These are phyloP conservation scores for Pisolithus microcarpus DNA, from an alignment of 768 basidiomycete genomes.

Conservation along the genomic window DNA sequence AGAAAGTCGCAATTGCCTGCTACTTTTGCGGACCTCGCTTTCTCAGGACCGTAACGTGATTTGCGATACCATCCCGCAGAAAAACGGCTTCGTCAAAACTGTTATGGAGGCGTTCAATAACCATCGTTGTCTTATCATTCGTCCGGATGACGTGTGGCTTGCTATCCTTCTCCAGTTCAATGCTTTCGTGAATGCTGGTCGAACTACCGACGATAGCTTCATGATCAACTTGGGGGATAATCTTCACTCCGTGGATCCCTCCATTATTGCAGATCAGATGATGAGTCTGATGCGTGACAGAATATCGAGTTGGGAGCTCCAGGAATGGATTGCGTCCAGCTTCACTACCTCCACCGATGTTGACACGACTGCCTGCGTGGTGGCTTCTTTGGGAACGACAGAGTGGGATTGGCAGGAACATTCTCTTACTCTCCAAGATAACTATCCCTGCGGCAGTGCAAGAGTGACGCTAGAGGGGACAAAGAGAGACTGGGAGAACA, in stretches of 20 bases:
- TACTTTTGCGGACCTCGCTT: constrained; percentile 26
- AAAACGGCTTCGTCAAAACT: constrained; percentile 31
- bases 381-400: constrained; percentile 37
- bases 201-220: constrained; percentile 21
- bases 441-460: constrained; percentile 35
- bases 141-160: constrained; percentile 46
- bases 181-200: constrained; percentile 33
- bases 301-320: constrained; percentile 21
- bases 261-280: constrained; percentile 19
- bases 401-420: constrained; percentile 16
- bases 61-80: constrained; percentile 23
- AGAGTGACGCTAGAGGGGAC: constrained; percentile 38
- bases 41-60: constrained; percentile 9
- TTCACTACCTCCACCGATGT: constrained; percentile 39
- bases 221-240: constrained; percentile 14
- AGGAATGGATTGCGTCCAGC: constrained; percentile 35
- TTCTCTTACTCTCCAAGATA: constrained; percentile 32
- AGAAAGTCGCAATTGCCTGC: constrained; percentile 15
- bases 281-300: constrained; percentile 16
- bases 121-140: constrained; percentile 33
- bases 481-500: constrained; percentile 31
- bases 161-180: constrained; percentile 31
- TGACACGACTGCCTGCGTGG: constrained; percentile 32
- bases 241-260: constrained; percentile 26
- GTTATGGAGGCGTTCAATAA: constrained; percentile 29